Evolutionary conservation across 2,329 filamentous ascomycete species (phyloP).

Genomic region (Zelopaecilomyces penicillatus): DNA sequence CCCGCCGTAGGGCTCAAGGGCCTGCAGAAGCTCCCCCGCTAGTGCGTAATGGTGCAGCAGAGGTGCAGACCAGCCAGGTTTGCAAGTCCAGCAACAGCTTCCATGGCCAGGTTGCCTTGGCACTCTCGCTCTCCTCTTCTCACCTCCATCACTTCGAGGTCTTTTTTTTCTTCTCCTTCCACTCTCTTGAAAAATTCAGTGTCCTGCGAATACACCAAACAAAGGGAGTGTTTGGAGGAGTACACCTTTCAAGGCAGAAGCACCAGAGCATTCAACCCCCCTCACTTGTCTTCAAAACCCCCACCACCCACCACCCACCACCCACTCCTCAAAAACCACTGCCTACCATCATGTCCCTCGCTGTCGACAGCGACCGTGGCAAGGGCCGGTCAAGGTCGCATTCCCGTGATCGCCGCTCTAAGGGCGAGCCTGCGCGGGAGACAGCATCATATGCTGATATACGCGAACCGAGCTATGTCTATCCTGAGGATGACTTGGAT

Average conservation of each 20-base stretch:
- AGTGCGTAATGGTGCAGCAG: not conserved
- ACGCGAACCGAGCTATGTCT: slow-evolving; percentile 33
- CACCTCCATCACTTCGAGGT: not conserved
- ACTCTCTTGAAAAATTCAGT: not conserved
- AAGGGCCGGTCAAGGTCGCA: slow-evolving; percentile 41
- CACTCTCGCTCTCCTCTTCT: not conserved
- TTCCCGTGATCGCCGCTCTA: slow-evolving; percentile 28
- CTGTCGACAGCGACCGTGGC: slow-evolving; percentile 35
- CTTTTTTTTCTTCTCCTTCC: not conserved
- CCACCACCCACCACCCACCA: slow-evolving; percentile 12
- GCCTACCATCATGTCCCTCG: slow-evolving; percentile 39
- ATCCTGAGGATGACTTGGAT: slow-evolving; percentile 34
- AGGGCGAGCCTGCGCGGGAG: slow-evolving; percentile 22
- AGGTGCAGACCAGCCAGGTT: too few relatives aligned
- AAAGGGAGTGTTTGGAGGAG: not conserved
- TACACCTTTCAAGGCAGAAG: too few relatives aligned
- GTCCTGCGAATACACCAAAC: not conserved
- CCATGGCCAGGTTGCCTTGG: not conserved
- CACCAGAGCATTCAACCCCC: not conserved
- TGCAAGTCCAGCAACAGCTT: not conserved
- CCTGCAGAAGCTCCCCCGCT: slow-evolving; percentile 7
- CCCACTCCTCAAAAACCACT: slow-evolving; percentile 1
- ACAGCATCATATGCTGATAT: slow-evolving; percentile 29
- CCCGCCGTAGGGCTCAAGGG: not conserved
- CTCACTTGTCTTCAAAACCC: slow-evolving; percentile 5